Conservation (phyloP, 176 grass and related monocot genomes). For the Oryza punctata region DNA sequence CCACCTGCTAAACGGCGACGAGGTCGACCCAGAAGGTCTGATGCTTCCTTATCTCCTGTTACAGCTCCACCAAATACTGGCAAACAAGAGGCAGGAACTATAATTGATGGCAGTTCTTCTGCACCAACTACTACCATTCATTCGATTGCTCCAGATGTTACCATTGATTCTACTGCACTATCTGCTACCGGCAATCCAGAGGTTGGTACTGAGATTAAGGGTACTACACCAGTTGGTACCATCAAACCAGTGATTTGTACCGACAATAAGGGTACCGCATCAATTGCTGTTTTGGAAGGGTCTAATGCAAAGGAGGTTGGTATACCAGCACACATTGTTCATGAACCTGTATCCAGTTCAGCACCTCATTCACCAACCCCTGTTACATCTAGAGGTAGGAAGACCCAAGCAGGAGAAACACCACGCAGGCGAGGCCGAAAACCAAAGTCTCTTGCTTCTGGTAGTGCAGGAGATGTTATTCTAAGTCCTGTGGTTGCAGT, state of each 20-base stretch:
- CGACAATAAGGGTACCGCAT: conserved; percentile 25
- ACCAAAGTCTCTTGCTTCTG: conserved; percentile 49
- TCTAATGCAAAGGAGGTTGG: conserved; percentile 26
- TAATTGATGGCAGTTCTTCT: conserved; percentile 23
- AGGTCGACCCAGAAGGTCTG: conserved; percentile 84
- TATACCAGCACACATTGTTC: conserved; percentile 19
- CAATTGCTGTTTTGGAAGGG: conserved; percentile 34
- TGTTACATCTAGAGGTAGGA: conserved; percentile 54
- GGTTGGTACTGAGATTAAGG: conserved; percentile 36
- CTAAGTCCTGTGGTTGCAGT: conserved; percentile 33
- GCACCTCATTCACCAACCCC: conserved; percentile 38
- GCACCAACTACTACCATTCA: conserved; percentile 39
- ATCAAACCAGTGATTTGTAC: conserved; percentile 32
- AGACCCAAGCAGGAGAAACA: conserved; percentile 55
- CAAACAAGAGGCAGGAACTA: conserved; percentile 50
- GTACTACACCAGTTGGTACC: conserved; percentile 24
- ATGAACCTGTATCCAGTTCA: conserved; percentile 30
- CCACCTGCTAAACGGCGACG: conserved; percentile 81
- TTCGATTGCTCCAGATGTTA: conserved; percentile 45
- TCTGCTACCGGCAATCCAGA: conserved; percentile 36
- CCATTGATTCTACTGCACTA: conserved; percentile 32
- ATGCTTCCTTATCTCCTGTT: conserved; percentile 43
- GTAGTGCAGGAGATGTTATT: conserved; percentile 40
- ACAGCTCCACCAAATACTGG: conserved; percentile 28
- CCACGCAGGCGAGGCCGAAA: conserved; percentile 71